Evolutionary conservation across 345 rosid genomes (phyloP), one percentile per base, ranked within the genome.

Genomic region (Anacardium occidentale): DNA sequence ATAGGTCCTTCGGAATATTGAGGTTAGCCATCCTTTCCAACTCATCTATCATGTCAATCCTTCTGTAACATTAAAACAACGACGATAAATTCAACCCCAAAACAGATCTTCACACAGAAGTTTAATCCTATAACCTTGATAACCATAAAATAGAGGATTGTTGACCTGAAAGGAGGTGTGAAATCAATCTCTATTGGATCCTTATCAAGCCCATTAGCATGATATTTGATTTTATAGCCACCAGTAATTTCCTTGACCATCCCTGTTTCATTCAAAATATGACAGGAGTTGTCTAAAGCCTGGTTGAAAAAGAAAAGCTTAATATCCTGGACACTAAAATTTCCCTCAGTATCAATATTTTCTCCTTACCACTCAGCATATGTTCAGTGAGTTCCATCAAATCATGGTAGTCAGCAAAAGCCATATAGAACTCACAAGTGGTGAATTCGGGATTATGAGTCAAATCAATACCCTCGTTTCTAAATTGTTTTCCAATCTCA

Each of bases 371-470:
- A 71, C 99, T 93, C 79, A 95, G 56, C 94, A 95, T 81, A 60
- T 78, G 65, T 84, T 95, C 99, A 15, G 97, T 95, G 62, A 95
- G 90, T 50, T 79, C 80, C 98, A 95, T 95, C 82, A 95, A 60
- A 77, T 95, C 99, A 54, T 95, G 82, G 83, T 95, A 95, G 81
- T 93, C 99, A 0, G 97, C 98, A 60, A 68, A 96, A n/a, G 98
- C 99, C 99, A 93, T 93, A 72, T 96, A 96, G 81, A 96, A 96
- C 82, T 96, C 99, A 66, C 97, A 96, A 66, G 98, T 93, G 62
- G 99, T 93, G 81, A 93, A 96, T 83, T 96, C 98, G 14, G 99
- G 98, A 77, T 96, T 96, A 76, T 96, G 98, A 20, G 99, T 96
- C 83, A 96, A 76, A 82, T 96, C 99, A 74, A 93, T 96, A 15